Evolutionary conservation across 176 grass and related monocot species (phyloP).

Genomic region (Paspalum vaginatum): DNA sequence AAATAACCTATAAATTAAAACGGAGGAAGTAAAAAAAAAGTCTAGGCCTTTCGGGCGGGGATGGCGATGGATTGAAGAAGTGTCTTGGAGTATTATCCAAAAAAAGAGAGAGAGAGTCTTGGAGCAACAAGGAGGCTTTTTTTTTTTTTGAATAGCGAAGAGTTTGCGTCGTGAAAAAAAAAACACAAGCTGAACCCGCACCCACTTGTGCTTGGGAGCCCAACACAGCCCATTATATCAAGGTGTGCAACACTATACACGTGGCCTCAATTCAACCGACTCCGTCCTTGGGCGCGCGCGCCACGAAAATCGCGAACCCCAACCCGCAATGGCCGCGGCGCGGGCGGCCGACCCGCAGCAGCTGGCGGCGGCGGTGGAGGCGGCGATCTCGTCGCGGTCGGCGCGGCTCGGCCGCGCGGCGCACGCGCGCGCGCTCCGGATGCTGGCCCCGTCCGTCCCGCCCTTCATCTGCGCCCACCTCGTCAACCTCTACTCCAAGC

Average conservation of each 20-base stretch:
- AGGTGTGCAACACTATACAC: no score
- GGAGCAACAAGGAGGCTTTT: background rate
- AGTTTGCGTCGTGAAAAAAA: background rate
- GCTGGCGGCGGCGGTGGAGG: slow-evolving; percentile 57
- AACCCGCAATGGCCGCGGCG: background rate
- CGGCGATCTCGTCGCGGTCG: slow-evolving; percentile 53
- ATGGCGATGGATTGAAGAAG: no score
- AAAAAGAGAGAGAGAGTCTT: no score
- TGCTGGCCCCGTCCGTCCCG: slow-evolving; percentile 47
- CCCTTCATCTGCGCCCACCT: slow-evolving; percentile 77
- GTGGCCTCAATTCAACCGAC: background rate
- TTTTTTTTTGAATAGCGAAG: no score
- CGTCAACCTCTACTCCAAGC: slow-evolving; percentile 89
- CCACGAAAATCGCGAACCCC: background rate
- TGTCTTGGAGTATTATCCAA: no score
- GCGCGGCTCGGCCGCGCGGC: slow-evolving; percentile 55
- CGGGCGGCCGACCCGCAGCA: slow-evolving; percentile 46
- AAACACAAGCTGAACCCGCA: no score
- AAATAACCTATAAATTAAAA: no score
- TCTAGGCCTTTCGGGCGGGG: no score
- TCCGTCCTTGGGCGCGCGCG: background rate
- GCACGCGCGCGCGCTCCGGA: slow-evolving; percentile 55
- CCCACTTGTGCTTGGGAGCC: no score
- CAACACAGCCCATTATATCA: no score
- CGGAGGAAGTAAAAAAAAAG: background rate